Evolutionary conservation across 176 grass and related monocot genomes (phyloP).

Genomic region (Bonia amplexicaulis): DNA sequence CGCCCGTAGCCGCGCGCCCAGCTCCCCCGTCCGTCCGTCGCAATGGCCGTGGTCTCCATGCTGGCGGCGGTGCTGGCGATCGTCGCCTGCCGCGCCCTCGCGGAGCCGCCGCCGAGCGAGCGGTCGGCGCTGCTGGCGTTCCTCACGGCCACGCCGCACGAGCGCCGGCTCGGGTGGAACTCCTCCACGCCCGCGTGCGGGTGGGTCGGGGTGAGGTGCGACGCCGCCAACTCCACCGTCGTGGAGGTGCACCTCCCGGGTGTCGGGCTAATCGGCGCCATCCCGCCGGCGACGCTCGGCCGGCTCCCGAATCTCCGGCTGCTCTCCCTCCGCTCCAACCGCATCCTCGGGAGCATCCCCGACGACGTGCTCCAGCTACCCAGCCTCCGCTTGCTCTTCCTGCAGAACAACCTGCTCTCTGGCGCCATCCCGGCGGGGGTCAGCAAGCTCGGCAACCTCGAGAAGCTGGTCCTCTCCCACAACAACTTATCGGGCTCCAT

Average conservation of each 20-base stretch:
- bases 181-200: slow-evolving; percentile 49
- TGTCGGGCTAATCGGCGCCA: slow-evolving; percentile 56
- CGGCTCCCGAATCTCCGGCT: slow-evolving; percentile 43
- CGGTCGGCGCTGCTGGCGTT: slow-evolving; percentile 65
- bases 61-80: background rate
- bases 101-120: slow-evolving; percentile 54
- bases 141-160: slow-evolving; percentile 59
- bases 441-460: slow-evolving; percentile 22
- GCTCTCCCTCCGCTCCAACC: slow-evolving; percentile 82
- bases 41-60: slow-evolving; percentile 12
- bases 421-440: slow-evolving; percentile 41
- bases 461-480: slow-evolving; percentile 58
- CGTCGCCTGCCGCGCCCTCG: background rate
- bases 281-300: slow-evolving; percentile 51
- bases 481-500: slow-evolving; percentile 69
- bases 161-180: slow-evolving; percentile 66
- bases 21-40: background rate
- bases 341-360: slow-evolving; percentile 52
- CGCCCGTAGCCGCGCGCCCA: background rate
- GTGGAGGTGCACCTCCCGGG: slow-evolving; percentile 55
- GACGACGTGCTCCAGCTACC: slow-evolving; percentile 49
- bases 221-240: slow-evolving; percentile 45
- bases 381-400: slow-evolving; percentile 41
- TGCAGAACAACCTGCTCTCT: slow-evolving; percentile 57
- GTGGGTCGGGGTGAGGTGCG: slow-evolving; percentile 77